Evolutionary conservation across 164 flowering plant species (phyloP), one percentile per base, ranked within the genome.

Genomic region (Piper longum): DNA sequence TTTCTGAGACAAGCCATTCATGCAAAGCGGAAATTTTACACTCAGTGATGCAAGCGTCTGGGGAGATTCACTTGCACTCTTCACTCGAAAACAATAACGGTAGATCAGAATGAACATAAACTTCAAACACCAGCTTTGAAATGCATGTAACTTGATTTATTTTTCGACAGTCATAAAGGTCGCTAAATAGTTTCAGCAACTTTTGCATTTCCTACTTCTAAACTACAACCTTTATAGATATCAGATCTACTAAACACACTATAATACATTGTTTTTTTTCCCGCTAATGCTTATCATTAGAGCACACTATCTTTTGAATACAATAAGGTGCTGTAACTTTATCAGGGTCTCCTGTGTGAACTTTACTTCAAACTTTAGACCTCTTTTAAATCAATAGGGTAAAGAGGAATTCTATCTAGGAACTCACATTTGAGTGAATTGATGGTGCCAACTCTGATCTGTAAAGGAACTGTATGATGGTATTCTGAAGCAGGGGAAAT

Each of bases 121-220:
- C 36, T 26, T 26, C 36, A 48, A 48, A 48, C 48, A 5, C 8
- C 7, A 48, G 14, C 52, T 48, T 2, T 5, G 14, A 3, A 4
- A 12, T 48, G 9, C 14, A 5, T 14, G 7, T 14, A 48, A 48
- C 12, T 48, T 9, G 9, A 9, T 5, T 44, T 48, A 48, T 48
- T 5, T 75, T 62, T 60, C 62, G 61, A 61, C 72, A 62, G 64
- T 54, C 56, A 64, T 56, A 39, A 61, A 68, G 61, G 66, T 68
- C 63, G 48, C 48, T 44, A 64, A 72, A 71, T 74, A 72, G 77
- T 72, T 67, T 66, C 63, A 72, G 72, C 70, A 43, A 62, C 44
- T 59, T 26, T 48, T 48, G 52, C 14, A 48, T 48, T 40, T 70
- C 36, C 59, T 8, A 19, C 66, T 56, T 39, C 63, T 66, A 13